Base-by-base conservation (phyloP, 2,329 filamentous ascomycete species). In the Lecanicillium sp. region DNA sequence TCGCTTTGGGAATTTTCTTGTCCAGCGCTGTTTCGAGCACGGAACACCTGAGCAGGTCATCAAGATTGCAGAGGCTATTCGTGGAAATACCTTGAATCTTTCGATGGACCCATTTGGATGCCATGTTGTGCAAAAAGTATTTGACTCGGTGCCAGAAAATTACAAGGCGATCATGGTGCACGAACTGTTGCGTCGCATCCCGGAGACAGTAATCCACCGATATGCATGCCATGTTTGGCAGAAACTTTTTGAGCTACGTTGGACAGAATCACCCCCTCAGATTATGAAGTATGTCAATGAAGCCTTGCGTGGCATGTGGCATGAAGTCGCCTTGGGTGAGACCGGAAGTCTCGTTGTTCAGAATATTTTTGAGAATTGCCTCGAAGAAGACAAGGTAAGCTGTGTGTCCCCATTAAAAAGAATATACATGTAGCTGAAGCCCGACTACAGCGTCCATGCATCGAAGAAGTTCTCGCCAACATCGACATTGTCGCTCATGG, bases 201-300 rank as follows among this genome's bases (percentile, higher is more conserved):
- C 90, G 0, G 90, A 98, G 64, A 98, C 92, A 3, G 89, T 98
- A 47, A 92, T 98, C 56, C 94, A 98, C 64, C 85, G 94, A 49
- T 98, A 98, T 64, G 92, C 92, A 43, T 98, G 92, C 56, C 92
- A 98, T 61, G 92, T 98, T 46, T 98, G 92, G 92, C 92, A 98
- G 69, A 98, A 98, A 70, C 77, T 98, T 19, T 98, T 98, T 59
- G 92, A 98, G 62, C 77, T 98, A 50, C 84, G 92, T 55, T 98
- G 92, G 92, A 87, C 81, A 46, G 84, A 89, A 53, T 86, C 88
- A 29, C 92, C 92, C 30, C 92, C 92, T 17, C 89, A 96, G 62
- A 95, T 98, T 64, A 98, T 98, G 92, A 86, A 85, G 54, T 95
- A 87, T 54, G 94, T 98, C 64, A 98, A 98, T 55, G 88, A 97